A percentile compares a stretch with the other conserved stretches of the same genome.
Evolutionary conservation across 2,329 filamentous ascomycete genomes (phyloP).

Genomic region (Aureobasidium lini): DNA sequence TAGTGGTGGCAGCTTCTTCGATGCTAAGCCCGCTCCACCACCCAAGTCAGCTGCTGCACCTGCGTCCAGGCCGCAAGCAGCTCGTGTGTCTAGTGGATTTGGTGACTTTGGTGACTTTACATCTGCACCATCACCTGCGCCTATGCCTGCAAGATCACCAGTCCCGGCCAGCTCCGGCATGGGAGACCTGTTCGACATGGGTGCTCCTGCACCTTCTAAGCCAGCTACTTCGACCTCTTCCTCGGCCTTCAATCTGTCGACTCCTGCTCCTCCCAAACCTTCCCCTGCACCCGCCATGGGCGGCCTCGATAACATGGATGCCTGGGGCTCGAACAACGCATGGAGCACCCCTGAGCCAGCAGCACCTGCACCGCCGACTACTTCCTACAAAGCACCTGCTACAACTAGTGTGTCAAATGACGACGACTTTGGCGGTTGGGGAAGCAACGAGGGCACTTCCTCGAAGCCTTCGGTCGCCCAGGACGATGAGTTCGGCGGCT

Average conservation of each 20-base stretch:
- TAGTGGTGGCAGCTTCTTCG: conserved; percentile 77
- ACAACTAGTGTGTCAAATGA: conserved; percentile 39
- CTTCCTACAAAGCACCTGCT: conserved; percentile 26
- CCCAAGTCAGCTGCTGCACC: conserved; percentile 42
- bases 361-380: conserved; percentile 26
- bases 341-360: conserved; percentile 62
- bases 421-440: conserved; percentile 58
- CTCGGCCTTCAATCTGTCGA: conserved; percentile 79
- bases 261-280: conserved; percentile 34
- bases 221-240: conserved; percentile 33
- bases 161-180: conserved; percentile 45
- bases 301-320: conserved; percentile 54
- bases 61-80: conserved; percentile 34
- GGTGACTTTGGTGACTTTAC: conserved; percentile 49
- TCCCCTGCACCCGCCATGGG: conserved; percentile 30
- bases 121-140: conserved; percentile 54
- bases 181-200: conserved; percentile 76
- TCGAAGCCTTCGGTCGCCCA: conserved; percentile 53
- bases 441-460: conserved; percentile 41
- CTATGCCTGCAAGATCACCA: conserved; percentile 33
- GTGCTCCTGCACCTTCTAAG: conserved; percentile 32
- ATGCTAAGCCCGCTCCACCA: conserved; percentile 46
- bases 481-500: conserved; percentile 94
- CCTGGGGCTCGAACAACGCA: conserved; percentile 76
- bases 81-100: conserved; percentile 47